Evolutionary conservation across 495 filamentous ascomycete species (phyloP).

Genomic region (Lentithecium fluviatile): DNA sequence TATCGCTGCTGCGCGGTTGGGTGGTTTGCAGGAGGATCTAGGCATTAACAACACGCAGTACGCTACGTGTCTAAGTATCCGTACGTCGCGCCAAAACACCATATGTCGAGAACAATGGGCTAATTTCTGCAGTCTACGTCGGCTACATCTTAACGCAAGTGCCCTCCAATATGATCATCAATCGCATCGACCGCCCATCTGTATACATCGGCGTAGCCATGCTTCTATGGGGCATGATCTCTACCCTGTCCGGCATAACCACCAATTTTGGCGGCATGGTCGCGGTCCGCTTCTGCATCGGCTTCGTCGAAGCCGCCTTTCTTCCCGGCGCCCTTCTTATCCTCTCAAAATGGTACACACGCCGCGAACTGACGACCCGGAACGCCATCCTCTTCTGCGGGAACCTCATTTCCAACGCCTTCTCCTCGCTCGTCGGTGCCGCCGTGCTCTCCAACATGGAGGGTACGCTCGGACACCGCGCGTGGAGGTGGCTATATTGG

Average conservation of each 20-base stretch:
- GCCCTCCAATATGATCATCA: constrained; percentile 17
- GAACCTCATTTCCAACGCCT: constrained; percentile 21
- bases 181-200: constrained; percentile 13
- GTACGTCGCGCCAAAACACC: not conserved
- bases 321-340: constrained; percentile 23
- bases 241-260: constrained; percentile 13
- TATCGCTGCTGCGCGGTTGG: constrained; percentile 21
- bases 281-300: constrained; percentile 22
- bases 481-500: constrained; percentile 23
- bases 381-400: constrained; percentile 27
- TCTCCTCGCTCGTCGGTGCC: constrained; percentile 20
- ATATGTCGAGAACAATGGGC: not conserved
- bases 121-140: constrained; percentile 11
- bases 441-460: constrained; percentile 21
- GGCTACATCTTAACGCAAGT: constrained; percentile 26
- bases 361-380: constrained; percentile 16
- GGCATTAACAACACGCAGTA: constrained; percentile 20
- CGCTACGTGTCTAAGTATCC: constrained; percentile 24
- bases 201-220: constrained; percentile 21
- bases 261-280: constrained; percentile 23
- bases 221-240: constrained; percentile 26
- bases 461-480: constrained; percentile 12
- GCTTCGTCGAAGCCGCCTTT: constrained; percentile 26
- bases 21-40: constrained; percentile 12
- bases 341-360: constrained; percentile 25